phyloP scores from a whole-genome alignment of 2,329 filamentous ascomycete species.

The Fragosphaeria purpurea region DNA sequence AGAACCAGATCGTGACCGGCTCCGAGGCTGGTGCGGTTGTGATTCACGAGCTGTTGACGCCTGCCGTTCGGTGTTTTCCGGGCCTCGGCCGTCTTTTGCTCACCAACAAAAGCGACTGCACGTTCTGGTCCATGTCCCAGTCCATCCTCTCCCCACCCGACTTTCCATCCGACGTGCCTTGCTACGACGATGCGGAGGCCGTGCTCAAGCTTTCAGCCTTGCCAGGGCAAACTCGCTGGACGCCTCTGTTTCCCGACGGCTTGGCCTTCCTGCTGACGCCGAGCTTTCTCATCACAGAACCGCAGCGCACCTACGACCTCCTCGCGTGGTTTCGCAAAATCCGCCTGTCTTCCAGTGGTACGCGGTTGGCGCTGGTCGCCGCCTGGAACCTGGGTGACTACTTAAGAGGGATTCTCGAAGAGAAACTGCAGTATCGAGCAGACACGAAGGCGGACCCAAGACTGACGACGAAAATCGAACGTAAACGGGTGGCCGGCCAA shows the following conservation, averaged over 20 bases:
- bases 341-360: constrained; percentile 10
- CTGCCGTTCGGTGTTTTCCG: constrained; percentile 30
- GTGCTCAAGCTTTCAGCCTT: neutral
- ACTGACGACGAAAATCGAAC: constrained; percentile 8
- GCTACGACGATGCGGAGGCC: constrained; percentile 1
- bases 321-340: constrained; percentile 29
- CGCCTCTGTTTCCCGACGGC: constrained; percentile 34
- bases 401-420: constrained; percentile 23
- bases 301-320: constrained; percentile 26
- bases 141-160: constrained; percentile 18
- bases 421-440: constrained; percentile 21
- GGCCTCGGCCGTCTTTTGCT: constrained; percentile 23
- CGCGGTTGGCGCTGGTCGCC: constrained; percentile 22
- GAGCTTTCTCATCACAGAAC: constrained; percentile 38
- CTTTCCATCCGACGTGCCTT: constrained; percentile 19
- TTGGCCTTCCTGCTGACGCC: constrained; percentile 38
- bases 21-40: constrained; percentile 27
- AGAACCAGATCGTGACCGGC: constrained; percentile 13
- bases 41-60: constrained; percentile 33
- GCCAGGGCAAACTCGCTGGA: constrained; percentile 26
- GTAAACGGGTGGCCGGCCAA: constrained; percentile 17
- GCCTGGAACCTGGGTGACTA: constrained; percentile 26
- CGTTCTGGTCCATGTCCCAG: constrained; percentile 33
- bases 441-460: constrained; percentile 11
- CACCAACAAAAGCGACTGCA: neutral